phyloP scores from a whole-genome alignment of 2,329 filamentous ascomycete genomes.

The Phoma sp. region DNA sequence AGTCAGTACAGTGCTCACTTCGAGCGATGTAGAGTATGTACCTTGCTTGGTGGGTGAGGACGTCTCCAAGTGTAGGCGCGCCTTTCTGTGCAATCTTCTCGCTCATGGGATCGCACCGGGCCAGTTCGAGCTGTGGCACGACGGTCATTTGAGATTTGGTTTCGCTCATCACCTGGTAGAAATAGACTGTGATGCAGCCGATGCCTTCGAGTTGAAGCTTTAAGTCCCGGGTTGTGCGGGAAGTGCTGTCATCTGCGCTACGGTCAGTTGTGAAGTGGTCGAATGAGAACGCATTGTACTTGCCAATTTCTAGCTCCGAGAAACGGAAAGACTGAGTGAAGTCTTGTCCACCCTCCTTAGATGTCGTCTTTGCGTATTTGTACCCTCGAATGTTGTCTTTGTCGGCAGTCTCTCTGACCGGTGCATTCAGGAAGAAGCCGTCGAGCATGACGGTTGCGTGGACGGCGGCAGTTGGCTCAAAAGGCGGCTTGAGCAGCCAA shows the following conservation, averaged over 20 bases:
- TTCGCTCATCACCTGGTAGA: slow-evolving; percentile 9
- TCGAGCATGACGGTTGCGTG: background rate
- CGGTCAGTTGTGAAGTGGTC: background rate
- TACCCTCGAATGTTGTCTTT: background rate
- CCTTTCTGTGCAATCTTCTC: slow-evolving; percentile 27
- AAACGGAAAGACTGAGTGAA: slow-evolving; percentile 27
- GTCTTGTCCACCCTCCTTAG: background rate
- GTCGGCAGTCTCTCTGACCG: background rate
- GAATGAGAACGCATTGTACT: too few species aligned
- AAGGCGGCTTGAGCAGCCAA: slow-evolving; percentile 7
- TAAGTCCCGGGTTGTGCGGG: slow-evolving; percentile 1
- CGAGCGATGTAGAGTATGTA: background rate
- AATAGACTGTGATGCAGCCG: slow-evolving; percentile 21
- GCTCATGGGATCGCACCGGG: slow-evolving; percentile 6
- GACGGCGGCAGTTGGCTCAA: slow-evolving; percentile 14
- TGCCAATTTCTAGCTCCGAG: slow-evolving; percentile 23
- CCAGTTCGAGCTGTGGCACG: slow-evolving; percentile 29
- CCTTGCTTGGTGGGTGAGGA: slow-evolving; percentile 2
- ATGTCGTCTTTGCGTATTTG: background rate
- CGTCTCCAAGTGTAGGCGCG: slow-evolving; percentile 16
- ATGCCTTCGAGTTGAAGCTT: slow-evolving; percentile 16
- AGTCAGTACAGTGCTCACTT: background rate
- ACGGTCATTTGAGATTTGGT: background rate
- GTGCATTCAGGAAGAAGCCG: background rate
- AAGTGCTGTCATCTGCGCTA: background rate